Evolutionary conservation across 805 yeast genomes (phyloP), one percentile per base, ranked within the genome.

Genomic region (Candida manassasensis): DNA sequence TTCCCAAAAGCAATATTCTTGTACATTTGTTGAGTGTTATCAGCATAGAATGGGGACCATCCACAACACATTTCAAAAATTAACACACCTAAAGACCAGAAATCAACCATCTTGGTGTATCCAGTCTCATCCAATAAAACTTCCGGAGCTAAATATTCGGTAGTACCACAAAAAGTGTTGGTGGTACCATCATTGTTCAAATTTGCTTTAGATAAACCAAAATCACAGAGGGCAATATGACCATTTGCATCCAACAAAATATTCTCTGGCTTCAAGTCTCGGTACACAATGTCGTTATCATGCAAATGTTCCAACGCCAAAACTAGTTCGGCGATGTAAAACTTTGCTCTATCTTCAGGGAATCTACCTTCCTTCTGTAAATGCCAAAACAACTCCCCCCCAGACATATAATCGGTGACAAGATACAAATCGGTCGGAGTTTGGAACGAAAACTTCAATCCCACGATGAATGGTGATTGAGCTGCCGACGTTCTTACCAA

Each of bases 21-120:
- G 66, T 93, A 93, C 98, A 93, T 93, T 61, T 93, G 96, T 67
- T 93, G 97, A 34, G 95, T 88, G 59, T 87, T 90, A 44, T 90
- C 97, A 18, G 97, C 98, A 53, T 87, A 93, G 60, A 93, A 93
- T 37, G 98, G 98, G 4, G 96, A 84, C 98, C 97, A 93, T 34
- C 98, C 98, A 66, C 97, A 93, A 61, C 97, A 89, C 98, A 93
- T 93, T 66, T 93, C 98, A 61, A 93, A 93, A 30, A 93, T 88
- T 39, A 93, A 69, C 17, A 93, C 98, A 41, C 98, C 98, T 39
- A 93, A 67, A 2, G 97, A 89, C 98, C 98, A 93, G 52, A 93
- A 93, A 60, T 93, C 98, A 42, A 93, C 98, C 97, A 93, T 90
- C 61, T 89, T 88, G 25, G 97, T 93, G 65, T 93, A 93, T 12